Percentiles rank a stretch among this genome's conserved stretches.
phyloP scores from a whole-genome alignment of 2,329 filamentous ascomycete species.

The Plenodomus tracheiphilus region DNA sequence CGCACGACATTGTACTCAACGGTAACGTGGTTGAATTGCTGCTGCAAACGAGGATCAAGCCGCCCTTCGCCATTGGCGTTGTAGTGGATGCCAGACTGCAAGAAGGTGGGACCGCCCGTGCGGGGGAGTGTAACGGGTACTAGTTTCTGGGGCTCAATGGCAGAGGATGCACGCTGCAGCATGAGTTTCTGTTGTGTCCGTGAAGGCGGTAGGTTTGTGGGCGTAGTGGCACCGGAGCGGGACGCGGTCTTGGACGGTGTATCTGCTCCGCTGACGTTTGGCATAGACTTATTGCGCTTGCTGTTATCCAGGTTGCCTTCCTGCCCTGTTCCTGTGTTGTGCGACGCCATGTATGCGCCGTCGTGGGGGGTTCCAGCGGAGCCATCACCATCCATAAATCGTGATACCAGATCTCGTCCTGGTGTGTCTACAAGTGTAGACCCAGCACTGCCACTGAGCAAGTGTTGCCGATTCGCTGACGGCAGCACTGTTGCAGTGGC shows the following conservation, averaged over 20 bases:
- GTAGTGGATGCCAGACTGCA: conserved; percentile 43
- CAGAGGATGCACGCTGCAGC: conserved; percentile 72
- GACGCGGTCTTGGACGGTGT: conserved; percentile 32
- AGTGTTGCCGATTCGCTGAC: conserved; percentile 42
- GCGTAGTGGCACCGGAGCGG: conserved; percentile 44
- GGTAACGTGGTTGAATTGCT: conserved; percentile 69
- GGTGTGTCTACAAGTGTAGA: conserved; percentile 47
- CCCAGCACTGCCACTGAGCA: conserved; percentile 42
- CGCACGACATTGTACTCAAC: conserved; percentile 76
- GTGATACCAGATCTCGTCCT: conserved; percentile 48
- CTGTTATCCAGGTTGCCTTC: conserved; percentile 30
- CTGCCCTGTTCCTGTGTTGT: conserved; percentile 21
- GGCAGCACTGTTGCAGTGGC: conserved; percentile 58
- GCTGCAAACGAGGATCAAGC: conserved; percentile 65
- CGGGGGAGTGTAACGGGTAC: conserved; percentile 45
- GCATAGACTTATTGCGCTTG: conserved; percentile 46
- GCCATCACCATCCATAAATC: conserved; percentile 49
- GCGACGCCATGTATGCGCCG: conserved; percentile 42
- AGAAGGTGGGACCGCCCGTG: conserved; percentile 37
- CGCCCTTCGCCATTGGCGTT: conserved; percentile 40
- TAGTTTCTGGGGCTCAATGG: conserved; percentile 65
- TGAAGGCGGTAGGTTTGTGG: conserved; percentile 53
- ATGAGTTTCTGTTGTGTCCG: conserved; percentile 77
- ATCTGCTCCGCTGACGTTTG: conserved; percentile 40
- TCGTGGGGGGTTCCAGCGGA: conserved; percentile 48